phyloP scores from a whole-genome alignment of 768 basidiomycete genomes.

The Pisolithus albus region DNA sequence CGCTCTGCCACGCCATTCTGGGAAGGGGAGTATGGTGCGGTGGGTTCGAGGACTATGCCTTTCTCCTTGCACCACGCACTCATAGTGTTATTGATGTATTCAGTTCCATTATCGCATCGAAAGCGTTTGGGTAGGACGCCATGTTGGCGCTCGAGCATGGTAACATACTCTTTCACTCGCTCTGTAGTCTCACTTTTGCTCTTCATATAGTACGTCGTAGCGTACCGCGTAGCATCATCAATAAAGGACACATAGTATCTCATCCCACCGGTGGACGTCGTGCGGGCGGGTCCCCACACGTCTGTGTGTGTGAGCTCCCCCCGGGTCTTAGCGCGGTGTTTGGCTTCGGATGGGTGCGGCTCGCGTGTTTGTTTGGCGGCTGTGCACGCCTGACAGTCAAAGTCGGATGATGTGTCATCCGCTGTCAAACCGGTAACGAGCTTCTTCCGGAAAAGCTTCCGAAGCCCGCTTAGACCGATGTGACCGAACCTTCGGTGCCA shows the following conservation, averaged over 20 bases:
- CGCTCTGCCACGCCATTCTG: background rate
- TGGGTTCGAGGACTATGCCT: background rate
- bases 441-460: no score
- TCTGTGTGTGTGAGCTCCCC: slow-evolving; percentile 5
- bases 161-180: background rate
- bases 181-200: background rate
- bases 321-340: fast-evolving
- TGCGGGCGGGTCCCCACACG: slow-evolving; percentile 1
- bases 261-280: fast-evolving
- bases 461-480: no score
- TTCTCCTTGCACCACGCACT: background rate
- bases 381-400: no score
- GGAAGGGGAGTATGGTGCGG: background rate
- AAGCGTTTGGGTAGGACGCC: background rate
- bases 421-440: no score
- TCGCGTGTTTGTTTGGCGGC: no score
- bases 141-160: background rate
- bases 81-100: background rate
- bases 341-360: background rate
- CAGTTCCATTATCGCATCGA: background rate
- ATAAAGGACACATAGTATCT: background rate
- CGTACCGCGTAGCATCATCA: background rate
- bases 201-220: background rate
- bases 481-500: no score
- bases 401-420: no score